phyloP scores from a whole-genome alignment of 1,139 yeast species.

The Pichia sp. region DNA sequence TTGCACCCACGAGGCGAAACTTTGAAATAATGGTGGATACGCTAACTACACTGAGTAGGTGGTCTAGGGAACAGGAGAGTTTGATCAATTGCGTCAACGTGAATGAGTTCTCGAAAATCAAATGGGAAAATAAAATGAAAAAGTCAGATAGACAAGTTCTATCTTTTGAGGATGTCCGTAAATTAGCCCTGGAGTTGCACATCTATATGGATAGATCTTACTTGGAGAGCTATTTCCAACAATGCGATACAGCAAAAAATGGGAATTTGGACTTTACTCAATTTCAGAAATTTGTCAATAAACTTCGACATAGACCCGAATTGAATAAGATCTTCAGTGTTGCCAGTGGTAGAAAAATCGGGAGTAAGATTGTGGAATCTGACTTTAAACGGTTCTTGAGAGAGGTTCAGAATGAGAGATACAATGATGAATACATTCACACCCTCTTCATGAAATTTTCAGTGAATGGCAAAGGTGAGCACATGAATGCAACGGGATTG shows the following conservation, averaged over 20 bases:
- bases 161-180: slow-evolving; percentile 61
- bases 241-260: slow-evolving; percentile 27
- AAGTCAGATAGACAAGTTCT: slow-evolving; percentile 26
- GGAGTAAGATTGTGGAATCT: too few relatives aligned
- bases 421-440: slow-evolving; percentile 22
- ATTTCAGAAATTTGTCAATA: slow-evolving; percentile 64
- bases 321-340: slow-evolving; percentile 34
- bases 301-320: slow-evolving; percentile 44
- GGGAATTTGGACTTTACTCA: slow-evolving; percentile 56
- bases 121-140: slow-evolving; percentile 47
- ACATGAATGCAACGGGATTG: slow-evolving; percentile 25
- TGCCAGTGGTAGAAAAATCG: slow-evolving; percentile 28
- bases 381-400: slow-evolving; percentile 42
- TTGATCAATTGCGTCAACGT: slow-evolving; percentile 35
- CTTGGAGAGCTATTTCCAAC: slow-evolving; percentile 25
- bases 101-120: slow-evolving; percentile 42
- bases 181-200: slow-evolving; percentile 59
- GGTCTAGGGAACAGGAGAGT: slow-evolving; percentile 11
- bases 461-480: slow-evolving; percentile 5
- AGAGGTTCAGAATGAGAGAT: slow-evolving; percentile 46
- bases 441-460: slow-evolving; percentile 43
- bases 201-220: slow-evolving; percentile 42
- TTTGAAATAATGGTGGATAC: slow-evolving; percentile 42
- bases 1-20: slow-evolving; percentile 61
- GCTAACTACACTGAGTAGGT: slow-evolving; percentile 2